Base-by-base conservation (phyloP, 345 rosid genomes). In the Orychophragmus violaceus region DNA sequence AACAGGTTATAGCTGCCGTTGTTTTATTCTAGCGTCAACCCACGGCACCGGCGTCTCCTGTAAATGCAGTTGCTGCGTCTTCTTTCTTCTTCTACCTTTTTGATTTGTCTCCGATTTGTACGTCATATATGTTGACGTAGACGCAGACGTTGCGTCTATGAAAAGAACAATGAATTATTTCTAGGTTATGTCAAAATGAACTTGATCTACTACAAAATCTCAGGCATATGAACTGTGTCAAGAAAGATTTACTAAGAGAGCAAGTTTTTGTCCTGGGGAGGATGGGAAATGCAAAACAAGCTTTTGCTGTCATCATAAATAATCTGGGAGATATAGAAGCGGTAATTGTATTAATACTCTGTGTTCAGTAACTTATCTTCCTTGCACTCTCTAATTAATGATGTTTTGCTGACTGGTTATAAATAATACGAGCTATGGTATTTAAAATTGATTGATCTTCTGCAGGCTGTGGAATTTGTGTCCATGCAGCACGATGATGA, bases 401-500 rank as follows among this genome's bases (percentile, higher is more conserved):
- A 29, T 44, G 12, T 60, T 63, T 48, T 48, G 37, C 69, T 61
- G 63, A 66, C 57, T 14, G n/a, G n/a, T n/a, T 51, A 24, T 10
- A 13, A 10, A 44, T 23, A 30, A 59, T 18, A 22, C 56, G 11
- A 59, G 24, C 29, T 50, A 69, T 23, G 50, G 60, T 22, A 64
- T 44, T 41, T n/a, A n/a, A n/a, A n/a, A n/a, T n/a, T n/a, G n/a
- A n/a, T n/a, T n/a, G n/a, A n/a, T n/a, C n/a, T n/a, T 77, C 39
- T 69, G 74, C 95, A 95, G 99, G 99, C 97, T 67, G 99, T 95
- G 64, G 99, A 95, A 78, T 95, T 91, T 76, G 99, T 95, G 25
- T 85, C 81, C 27, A 76, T 83, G 91, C 99, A 95, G 80, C 97
- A 95, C 61, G 96, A 95, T 69, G 99, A 95, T 76, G 97, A 91